Evolutionary conservation across 2,329 filamentous ascomycete genomes (phyloP), one percentile per base, ranked within the genome.

Genomic region (Aspergillus latus): DNA sequence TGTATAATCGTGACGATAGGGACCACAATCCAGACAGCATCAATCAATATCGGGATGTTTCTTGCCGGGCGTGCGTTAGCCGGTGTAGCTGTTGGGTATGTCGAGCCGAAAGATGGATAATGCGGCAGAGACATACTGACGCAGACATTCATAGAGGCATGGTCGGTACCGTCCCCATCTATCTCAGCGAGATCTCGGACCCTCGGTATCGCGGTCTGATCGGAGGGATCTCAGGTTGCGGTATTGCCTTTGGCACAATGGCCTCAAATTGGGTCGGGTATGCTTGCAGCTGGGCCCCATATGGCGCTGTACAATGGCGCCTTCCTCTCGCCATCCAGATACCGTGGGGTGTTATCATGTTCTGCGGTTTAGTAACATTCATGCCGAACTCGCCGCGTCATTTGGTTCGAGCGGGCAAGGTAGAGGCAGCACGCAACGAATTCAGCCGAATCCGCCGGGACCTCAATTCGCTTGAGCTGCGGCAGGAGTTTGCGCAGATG

Each of bases 181-280:
- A 84, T 55, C 76, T 84, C 15, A 78, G 74, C 50, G 82, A 84
- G 62, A 83, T 84, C 54, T 79, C 79, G 0, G 71, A 80, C 1
- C 78, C 79, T 0, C 64, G 72, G 7, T 70, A 72, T 50, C 76
- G 81, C 37, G 81, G 81, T n/a, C 68, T 83, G 11, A 82, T 83
- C 56, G 81, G 78, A 13, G 80, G 81, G 11, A 75, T 80, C 43
- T 81, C 78, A 1, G 82, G 82, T 6, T 80, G 79, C 49, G 82
- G 81, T 6, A 82, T 84, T 56, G 75, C 80, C 2, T 79, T 82
- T 50, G 82, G 82, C 9, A 82, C 80, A 3, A 82, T 83, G 80
- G 70, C 74, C 59, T 81, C 79, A 4, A 84, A 84, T 64, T 84
- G 82, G 82, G 76, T 83, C 3, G 82, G 82, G 2, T 84, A 79